phyloP scores from a whole-genome alignment of 2,329 filamentous ascomycete species.

The Nemania abortiva region DNA sequence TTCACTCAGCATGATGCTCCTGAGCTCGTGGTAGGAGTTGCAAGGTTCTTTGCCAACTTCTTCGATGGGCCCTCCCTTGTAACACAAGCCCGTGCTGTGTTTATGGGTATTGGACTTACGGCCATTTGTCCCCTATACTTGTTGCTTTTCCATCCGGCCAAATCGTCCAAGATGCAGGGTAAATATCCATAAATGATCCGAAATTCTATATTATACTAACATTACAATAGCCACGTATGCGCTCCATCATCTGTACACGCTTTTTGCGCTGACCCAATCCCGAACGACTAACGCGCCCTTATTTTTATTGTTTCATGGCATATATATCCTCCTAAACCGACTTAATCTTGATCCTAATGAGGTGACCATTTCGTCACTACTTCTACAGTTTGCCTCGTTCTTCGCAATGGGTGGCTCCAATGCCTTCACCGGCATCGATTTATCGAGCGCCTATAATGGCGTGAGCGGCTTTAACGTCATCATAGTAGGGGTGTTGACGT shows the following conservation, averaged over 20 bases:
- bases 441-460: constrained; percentile 96
- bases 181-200: constrained; percentile 18
- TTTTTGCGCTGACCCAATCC: constrained; percentile 89
- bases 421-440: constrained; percentile 93
- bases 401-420: constrained; percentile 94
- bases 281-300: constrained; percentile 87
- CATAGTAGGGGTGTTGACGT: constrained; percentile 86
- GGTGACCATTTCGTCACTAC: constrained; percentile 76
- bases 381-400: constrained; percentile 86
- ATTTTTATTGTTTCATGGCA: constrained; percentile 78
- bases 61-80: constrained; percentile 61
- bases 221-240: constrained; percentile 54
- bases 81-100: constrained; percentile 62
- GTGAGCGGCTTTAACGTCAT: constrained; percentile 82
- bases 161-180: constrained; percentile 48
- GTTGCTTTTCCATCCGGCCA: constrained; percentile 48
- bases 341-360: constrained; percentile 66
- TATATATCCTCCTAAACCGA: constrained; percentile 63
- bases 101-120: constrained; percentile 60
- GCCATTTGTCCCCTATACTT: constrained; percentile 56
- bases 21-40: constrained; percentile 73
- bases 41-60: constrained; percentile 55
- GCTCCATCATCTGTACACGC: constrained; percentile 77
- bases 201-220: constrained; percentile 3
- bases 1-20: constrained; percentile 91